A percentile compares a stretch with the other conserved stretches of the same genome.
These are phyloP conservation scores for Tephrocybe sp. DNA, from an alignment of 768 basidiomycete species.

Conservation along the genomic window DNA sequence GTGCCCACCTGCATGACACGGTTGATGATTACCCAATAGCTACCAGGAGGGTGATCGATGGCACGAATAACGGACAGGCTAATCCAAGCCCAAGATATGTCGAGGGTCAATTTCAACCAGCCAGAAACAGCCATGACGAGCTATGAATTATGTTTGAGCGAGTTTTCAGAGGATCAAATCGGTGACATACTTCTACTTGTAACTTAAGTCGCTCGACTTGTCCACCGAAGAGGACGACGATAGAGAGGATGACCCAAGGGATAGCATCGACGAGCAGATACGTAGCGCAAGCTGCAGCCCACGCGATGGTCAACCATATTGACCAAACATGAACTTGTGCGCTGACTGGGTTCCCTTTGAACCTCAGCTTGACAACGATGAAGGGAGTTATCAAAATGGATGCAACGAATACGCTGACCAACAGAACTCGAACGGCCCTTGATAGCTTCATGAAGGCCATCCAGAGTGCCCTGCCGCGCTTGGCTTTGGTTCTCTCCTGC, in stretches of 20 bases:
- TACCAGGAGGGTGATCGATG: constrained; percentile 57
- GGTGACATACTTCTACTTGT: constrained; percentile 59
- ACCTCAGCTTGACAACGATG: constrained; percentile 66
- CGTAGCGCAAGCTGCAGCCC: constrained; percentile 62
- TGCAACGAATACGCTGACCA: constrained; percentile 59
- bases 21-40: constrained; percentile 70
- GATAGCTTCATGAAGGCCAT: constrained; percentile 67
- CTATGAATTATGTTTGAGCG: constrained; percentile 28
- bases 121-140: constrained; percentile 65
- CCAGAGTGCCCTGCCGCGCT: constrained; percentile 63
- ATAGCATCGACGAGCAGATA: constrained; percentile 65
- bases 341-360: constrained; percentile 45
- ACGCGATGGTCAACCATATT: constrained; percentile 67
- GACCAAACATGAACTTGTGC: constrained; percentile 64
- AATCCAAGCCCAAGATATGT: constrained; percentile 75
- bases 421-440: constrained; percentile 53
- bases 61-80: constrained; percentile 61
- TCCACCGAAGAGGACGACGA: constrained; percentile 56
- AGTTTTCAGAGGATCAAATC: not conserved
- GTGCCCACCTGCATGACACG: constrained; percentile 70
- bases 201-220: constrained; percentile 66
- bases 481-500: constrained; percentile 43
- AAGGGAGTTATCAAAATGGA: constrained; percentile 69
- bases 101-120: constrained; percentile 72
- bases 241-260: constrained; percentile 52